These are phyloP conservation scores for Suhomyces yuchorum DNA, from an alignment of 1,139 yeast genomes.

Conservation along the genomic window DNA sequence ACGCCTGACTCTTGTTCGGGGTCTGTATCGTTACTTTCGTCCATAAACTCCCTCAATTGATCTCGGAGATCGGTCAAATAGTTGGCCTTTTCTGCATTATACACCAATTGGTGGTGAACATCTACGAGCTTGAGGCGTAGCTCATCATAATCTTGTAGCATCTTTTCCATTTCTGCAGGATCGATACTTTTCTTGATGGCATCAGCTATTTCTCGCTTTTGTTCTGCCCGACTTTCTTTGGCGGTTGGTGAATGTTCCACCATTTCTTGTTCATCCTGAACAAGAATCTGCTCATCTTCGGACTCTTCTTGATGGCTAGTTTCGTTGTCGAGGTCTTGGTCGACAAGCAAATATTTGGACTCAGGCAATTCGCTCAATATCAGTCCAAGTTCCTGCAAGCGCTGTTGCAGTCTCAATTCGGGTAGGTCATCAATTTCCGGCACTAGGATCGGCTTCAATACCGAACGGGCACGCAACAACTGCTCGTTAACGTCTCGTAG, in stretches of 20 bases:
- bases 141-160: slow-evolving; percentile 29
- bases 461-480: slow-evolving; percentile 24
- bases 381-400: slow-evolving; percentile 24
- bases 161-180: neutral
- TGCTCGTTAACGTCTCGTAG: slow-evolving; percentile 31
- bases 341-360: slow-evolving; percentile 29
- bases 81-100: slow-evolving; percentile 31
- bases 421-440: slow-evolving; percentile 26
- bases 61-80: slow-evolving; percentile 27
- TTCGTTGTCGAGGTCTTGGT: slow-evolving; percentile 11
- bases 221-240: neutral
- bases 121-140: slow-evolving; percentile 25
- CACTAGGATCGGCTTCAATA: slow-evolving; percentile 34
- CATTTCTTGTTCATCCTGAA: slow-evolving; percentile 10
- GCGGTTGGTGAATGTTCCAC: neutral
- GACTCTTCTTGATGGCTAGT: slow-evolving; percentile 1
- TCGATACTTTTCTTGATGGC: neutral
- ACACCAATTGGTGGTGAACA: slow-evolving; percentile 23
- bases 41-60: slow-evolving; percentile 17
- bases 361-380: slow-evolving; percentile 39
- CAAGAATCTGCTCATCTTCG: slow-evolving; percentile 4
- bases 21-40: slow-evolving; percentile 2
- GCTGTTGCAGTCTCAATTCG: slow-evolving; percentile 14
- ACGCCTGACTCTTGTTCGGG: slow-evolving; percentile 6
- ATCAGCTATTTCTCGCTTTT: slow-evolving; percentile 3